Evolutionary conservation across 768 basidiomycete genomes (phyloP).

Genomic region (Gymnopilus junonius): DNA sequence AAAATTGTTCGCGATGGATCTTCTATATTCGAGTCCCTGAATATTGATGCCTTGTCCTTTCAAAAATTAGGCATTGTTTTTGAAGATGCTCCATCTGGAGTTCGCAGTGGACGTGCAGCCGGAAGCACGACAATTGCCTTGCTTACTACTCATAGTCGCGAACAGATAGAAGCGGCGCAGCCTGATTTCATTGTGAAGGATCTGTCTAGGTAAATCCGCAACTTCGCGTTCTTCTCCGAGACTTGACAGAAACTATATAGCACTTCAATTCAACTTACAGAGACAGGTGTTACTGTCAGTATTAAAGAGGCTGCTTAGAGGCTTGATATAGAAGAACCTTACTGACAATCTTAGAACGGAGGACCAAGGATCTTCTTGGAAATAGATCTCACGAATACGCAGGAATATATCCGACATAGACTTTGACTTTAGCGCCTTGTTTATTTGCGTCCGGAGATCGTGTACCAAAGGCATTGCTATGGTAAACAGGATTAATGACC

Average conservation of each 20-base stretch:
- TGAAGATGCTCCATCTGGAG: constrained; percentile 90
- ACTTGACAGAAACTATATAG: constrained; percentile 23
- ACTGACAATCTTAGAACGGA: not conserved
- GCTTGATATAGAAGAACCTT: not conserved
- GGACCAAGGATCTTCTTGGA: not conserved
- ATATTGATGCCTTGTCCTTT: constrained; percentile 3
- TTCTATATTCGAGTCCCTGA: constrained; percentile 1
- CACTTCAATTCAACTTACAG: constrained; percentile 35
- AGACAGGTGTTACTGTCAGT: constrained; percentile 50
- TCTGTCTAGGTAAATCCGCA: constrained; percentile 59
- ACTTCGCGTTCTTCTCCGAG: not conserved
- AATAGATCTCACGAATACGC: not conserved
- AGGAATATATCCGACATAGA: no score
- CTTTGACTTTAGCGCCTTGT: constrained; percentile 14
- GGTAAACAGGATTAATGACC: constrained; percentile 31
- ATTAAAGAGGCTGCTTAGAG: constrained; percentile 36
- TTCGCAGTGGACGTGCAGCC: constrained; percentile 78
- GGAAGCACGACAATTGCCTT: constrained; percentile 87
- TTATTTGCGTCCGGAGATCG: constrained; percentile 14
- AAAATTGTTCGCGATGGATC: constrained; percentile 51
- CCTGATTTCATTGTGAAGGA: constrained; percentile 76
- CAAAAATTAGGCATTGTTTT: constrained; percentile 74
- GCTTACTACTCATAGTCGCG: constrained; percentile 77
- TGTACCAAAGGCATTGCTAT: constrained; percentile 23
- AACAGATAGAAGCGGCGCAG: constrained; percentile 64